phyloP scores from a whole-genome alignment of 805 yeast genomes.

The Zygosaccharomyces bisporus region DNA sequence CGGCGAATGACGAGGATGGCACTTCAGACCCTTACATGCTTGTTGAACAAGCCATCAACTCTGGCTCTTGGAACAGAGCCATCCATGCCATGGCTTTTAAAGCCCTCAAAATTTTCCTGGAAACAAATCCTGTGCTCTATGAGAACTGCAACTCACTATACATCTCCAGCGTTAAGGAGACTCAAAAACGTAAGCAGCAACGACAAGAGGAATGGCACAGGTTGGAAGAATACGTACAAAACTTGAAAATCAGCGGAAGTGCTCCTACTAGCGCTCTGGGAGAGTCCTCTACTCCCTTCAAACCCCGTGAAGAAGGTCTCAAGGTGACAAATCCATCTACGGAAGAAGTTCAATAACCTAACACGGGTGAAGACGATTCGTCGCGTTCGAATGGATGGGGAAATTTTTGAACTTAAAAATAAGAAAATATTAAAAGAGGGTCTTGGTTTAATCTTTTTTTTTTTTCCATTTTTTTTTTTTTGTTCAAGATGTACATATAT shows the following conservation, averaged over 20 bases:
- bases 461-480: neutral
- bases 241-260: conserved; percentile 21
- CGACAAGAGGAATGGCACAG: conserved; percentile 68
- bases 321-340: conserved; percentile 4
- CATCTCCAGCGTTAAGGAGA: conserved; percentile 74
- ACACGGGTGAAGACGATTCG: neutral
- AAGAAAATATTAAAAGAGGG: neutral
- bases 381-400: neutral
- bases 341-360: neutral
- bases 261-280: neutral
- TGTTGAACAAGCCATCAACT: conserved; percentile 40
- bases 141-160: conserved; percentile 90
- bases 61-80: conserved; percentile 87
- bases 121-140: conserved; percentile 83
- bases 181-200: conserved; percentile 56
- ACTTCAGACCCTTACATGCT: conserved; percentile 36
- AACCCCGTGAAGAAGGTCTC: conserved; percentile 1
- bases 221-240: conserved; percentile 57
- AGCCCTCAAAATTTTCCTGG: conserved; percentile 88
- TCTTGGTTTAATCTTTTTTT: neutral
- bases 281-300: neutral
- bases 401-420: neutral
- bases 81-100: conserved; percentile 87
- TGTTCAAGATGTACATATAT: conserved; percentile 1
- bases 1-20: conserved; percentile 29